Evolutionary conservation across 495 filamentous ascomycete genomes (phyloP), one percentile per base, ranked within the genome.

Genomic region (Penicillium roqueforti): DNA sequence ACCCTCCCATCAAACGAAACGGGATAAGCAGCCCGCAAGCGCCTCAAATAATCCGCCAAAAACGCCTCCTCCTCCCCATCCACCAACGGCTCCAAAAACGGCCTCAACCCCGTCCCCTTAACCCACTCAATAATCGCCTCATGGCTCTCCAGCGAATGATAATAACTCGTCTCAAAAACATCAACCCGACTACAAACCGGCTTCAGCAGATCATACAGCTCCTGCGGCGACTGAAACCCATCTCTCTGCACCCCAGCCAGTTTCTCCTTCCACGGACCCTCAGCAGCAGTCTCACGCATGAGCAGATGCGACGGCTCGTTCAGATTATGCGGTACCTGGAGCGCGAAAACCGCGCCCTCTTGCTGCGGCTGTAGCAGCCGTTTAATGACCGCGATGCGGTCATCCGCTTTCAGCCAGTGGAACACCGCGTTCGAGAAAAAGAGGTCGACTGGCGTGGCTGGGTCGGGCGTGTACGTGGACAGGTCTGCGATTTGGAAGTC

Each of bases 41-140:
- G 53, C 45, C 53, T 56, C 62, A 76, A 52, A 59, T 80, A 80
- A 22, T 60, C 65, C 6, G 59, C 38, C 60, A 79, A 55, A 51
- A 76, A 80, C 7, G 28, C 65, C 29, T 68, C 62, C 51, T 58
- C 67, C 40, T 76, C 69, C 4, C 64, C 57, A 1, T 44, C 37
- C 1, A 56, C 47, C 51, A 80, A 58, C 8, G 69, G 67, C 57
- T 78, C 67, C 47, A 83, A 20, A 54, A 72, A 83, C 3, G 80
- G 80, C 56, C 68, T 59, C 54, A 84, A 57, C 9, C 79, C 81
- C 4, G 77, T 81, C 6, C 77, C 76, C 60, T 76, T 76, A 1
- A 82, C 78, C 81, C 81, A 84, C 59, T 81, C 78, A 18, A 83
- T 73, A 42, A 84, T 73, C 20, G 67, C 76, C 36, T 60, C 53